phyloP scores from a whole-genome alignment of 2,329 filamentous ascomycete species.

The Ophiostoma piceae region DNA sequence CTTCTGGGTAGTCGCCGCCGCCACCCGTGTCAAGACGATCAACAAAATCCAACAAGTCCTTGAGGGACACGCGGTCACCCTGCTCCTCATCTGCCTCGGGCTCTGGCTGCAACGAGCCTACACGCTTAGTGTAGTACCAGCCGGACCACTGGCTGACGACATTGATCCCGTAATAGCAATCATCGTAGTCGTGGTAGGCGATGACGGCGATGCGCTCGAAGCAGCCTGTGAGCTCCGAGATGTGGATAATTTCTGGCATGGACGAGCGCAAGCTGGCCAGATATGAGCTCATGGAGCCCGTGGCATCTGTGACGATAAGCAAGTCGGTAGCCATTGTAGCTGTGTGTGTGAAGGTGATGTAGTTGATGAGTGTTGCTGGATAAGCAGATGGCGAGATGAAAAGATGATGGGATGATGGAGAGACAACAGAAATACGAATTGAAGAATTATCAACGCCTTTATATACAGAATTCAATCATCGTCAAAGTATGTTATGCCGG shows the following conservation, averaged over 20 bases:
- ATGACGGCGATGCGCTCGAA: conserved; percentile 48
- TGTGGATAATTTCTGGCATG: conserved; percentile 46
- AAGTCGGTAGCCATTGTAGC: conserved; percentile 38
- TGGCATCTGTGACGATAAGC: conserved; percentile 44
- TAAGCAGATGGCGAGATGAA: background rate
- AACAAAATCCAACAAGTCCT: conserved; percentile 36
- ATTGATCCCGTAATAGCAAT: conserved; percentile 24
- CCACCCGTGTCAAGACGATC: conserved; percentile 32
- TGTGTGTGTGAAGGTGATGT: background rate
- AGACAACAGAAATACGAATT: background rate
- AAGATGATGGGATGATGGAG: background rate
- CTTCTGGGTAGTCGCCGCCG: conserved; percentile 45
- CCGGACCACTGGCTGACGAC: conserved; percentile 45
- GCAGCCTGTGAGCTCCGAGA: conserved; percentile 45
- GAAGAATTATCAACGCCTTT: background rate
- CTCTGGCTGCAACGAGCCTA: background rate
- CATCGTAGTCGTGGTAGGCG: conserved; percentile 47
- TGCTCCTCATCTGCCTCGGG: background rate
- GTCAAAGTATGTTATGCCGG: background rate
- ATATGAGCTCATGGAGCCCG: conserved; percentile 42
- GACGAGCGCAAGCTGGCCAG: conserved; percentile 41
- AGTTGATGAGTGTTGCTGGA: background rate
- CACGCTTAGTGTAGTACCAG: conserved; percentile 37
- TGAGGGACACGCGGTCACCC: conserved; percentile 30
- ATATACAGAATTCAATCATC: background rate